These are phyloP conservation scores for Microsporum canis DNA, from an alignment of 2,329 filamentous ascomycete genomes.

Conservation along the genomic window DNA sequence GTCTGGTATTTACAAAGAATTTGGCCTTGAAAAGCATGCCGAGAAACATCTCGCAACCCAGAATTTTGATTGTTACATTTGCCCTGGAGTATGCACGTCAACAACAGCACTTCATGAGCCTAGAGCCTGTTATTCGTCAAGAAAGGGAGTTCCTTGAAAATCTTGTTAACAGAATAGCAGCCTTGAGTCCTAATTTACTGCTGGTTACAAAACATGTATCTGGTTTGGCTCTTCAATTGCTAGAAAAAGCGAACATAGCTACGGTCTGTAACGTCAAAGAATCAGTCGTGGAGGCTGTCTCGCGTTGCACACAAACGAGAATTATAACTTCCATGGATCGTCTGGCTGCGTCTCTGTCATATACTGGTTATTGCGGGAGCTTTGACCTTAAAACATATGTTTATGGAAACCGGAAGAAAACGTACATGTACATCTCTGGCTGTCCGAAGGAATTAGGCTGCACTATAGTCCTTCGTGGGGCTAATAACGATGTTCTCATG, in stretches of 20 bases:
- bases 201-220: conserved; percentile 91
- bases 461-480: conserved; percentile 83
- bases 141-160: conserved; percentile 89
- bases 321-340: conserved; percentile 95
- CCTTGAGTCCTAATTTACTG: conserved; percentile 70
- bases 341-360: conserved; percentile 62
- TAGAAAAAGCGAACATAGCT: conserved; percentile 79
- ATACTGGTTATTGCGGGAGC: conserved; percentile 67
- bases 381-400: conserved; percentile 97
- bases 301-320: conserved; percentile 78
- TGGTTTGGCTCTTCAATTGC: conserved; percentile 75
- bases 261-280: conserved; percentile 96
- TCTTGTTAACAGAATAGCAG: conserved; percentile 81
- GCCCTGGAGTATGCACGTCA: conserved; percentile 92
- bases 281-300: conserved; percentile 88
- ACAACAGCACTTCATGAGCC: conserved; percentile 90
- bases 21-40: conserved; percentile 94
- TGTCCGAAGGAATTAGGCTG: conserved; percentile 84
- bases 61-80: conserved; percentile 87
- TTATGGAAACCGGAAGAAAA: conserved; percentile 74
- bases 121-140: conserved; percentile 92
- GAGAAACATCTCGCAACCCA: conserved; percentile 67
- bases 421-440: conserved; percentile 88
- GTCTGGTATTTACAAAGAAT: conserved; percentile 95
- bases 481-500: conserved; percentile 56